phyloP scores from a whole-genome alignment of 2,329 filamentous ascomycete species.

The Scedosporium boydii region DNA sequence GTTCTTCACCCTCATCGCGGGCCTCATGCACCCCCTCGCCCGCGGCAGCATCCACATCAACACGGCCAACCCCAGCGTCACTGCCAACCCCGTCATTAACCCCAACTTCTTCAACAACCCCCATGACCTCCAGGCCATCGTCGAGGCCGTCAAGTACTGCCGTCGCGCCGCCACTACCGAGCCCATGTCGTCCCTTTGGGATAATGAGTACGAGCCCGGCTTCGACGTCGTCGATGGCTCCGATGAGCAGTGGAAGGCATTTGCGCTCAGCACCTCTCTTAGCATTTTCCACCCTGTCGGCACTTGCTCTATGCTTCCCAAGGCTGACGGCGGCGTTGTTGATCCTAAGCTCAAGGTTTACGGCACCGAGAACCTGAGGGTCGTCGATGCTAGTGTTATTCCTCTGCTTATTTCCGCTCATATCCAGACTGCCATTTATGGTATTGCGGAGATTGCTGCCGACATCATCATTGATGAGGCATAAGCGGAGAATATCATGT shows the following conservation, averaged over 20 bases:
- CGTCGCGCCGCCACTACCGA: conserved; percentile 20
- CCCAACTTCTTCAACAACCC: conserved; percentile 8
- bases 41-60: conserved; percentile 49
- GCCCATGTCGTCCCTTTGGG: conserved; percentile 21
- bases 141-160: conserved; percentile 20
- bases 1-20: conserved; percentile 39
- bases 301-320: conserved; percentile 36
- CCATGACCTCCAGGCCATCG: conserved; percentile 15
- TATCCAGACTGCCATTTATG: conserved; percentile 43
- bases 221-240: conserved; percentile 15
- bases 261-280: conserved; percentile 23
- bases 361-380: conserved; percentile 35
- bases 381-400: conserved; percentile 40
- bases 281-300: conserved; percentile 32
- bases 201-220: conserved; percentile 26
- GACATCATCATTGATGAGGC: conserved; percentile 13
- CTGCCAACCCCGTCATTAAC: conserved; percentile 26
- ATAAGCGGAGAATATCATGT: neutral
- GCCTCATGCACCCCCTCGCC: conserved; percentile 52
- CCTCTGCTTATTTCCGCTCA: conserved; percentile 36
- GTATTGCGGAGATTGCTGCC: conserved; percentile 37
- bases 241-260: conserved; percentile 24
- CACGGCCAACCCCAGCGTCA: conserved; percentile 22
- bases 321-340: conserved; percentile 34
- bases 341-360: conserved; percentile 33